Evolutionary conservation across 768 basidiomycete species (phyloP), one percentile per base, ranked within the genome.

Genomic region (Tulasnella sp.): DNA sequence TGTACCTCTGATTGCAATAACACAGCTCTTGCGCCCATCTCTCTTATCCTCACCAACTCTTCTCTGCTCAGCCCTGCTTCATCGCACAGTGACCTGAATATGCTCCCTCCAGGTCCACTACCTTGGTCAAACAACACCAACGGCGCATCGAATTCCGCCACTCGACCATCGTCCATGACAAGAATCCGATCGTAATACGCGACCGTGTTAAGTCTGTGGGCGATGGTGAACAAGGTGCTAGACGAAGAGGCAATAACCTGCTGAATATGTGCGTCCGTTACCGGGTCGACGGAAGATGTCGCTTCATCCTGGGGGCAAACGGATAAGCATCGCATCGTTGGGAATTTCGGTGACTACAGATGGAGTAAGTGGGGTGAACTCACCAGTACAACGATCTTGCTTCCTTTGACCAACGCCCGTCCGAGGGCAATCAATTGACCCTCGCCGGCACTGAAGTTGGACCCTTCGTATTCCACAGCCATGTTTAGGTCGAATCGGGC

Each of bases 81-180:
- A 27, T 88, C 83, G 66, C 89, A 92, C 89, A 95, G 92, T 48
- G 82, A 80, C 38, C 81, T 78, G 75, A 94, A 94, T 64, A 89
- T 84, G 34, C 34, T 38, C 15, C 34, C 34, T 38, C 34, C 34
- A 38, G 15, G 7, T 1, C 88, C 83, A 51, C 78, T 75, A 2
- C 73, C 62, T 7, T 69, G 73, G 50, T 76, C 65, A 70, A 80
- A 91, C n/a, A 94, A 70, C 43, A 76, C 78, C 24, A 76, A 72
- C 0, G 92, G 90, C 2, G 86, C 84, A 68, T 91, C 90, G 67
- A 88, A 87, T 77, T 94, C 91, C 56, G 34, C 44, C 27, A 56
- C n/a, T 23, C 26, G 52, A 1, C 65, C 59, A 63, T 53, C 56
- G 43, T 64, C 59, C 27, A 61, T 60, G 15, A 62, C 62, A 26